Percentiles rank a stretch among this genome's conserved stretches.
Conservation (phyloP, 768 basidiomycete genomes). For the Amanita rimosa region DNA sequence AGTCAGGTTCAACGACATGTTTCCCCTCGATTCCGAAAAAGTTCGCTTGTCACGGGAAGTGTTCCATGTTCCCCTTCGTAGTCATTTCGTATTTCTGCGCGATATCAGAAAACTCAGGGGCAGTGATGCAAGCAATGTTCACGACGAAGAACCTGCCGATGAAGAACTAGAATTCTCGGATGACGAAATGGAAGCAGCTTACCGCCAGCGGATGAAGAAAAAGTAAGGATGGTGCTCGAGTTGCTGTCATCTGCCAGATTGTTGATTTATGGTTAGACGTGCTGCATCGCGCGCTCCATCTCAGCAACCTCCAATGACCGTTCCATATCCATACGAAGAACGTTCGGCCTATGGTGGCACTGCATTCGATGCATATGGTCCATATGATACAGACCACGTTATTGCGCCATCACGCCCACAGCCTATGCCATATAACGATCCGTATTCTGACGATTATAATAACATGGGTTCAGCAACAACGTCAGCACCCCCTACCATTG, state of each 20-base stretch:
- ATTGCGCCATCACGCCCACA: slow-evolving; percentile 48
- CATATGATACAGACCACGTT: slow-evolving; percentile 56
- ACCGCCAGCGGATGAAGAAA: slow-evolving; percentile 49
- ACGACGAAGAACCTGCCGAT: slow-evolving; percentile 89
- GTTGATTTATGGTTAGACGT: slow-evolving; percentile 29
- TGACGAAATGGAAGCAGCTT: slow-evolving; percentile 80
- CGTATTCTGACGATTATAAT: slow-evolving; percentile 44
- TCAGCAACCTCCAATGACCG: slow-evolving; percentile 40
- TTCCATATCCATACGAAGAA: slow-evolving; percentile 42
- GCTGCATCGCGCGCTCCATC: slow-evolving; percentile 44
- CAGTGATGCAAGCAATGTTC: slow-evolving; percentile 88
- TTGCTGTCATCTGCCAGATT: slow-evolving; percentile 6
- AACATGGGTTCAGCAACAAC: slow-evolving; percentile 17
- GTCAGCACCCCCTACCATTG: not conserved
- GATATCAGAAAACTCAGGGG: slow-evolving; percentile 66
- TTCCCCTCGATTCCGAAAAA: slow-evolving; percentile 47
- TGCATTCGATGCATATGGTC: slow-evolving; percentile 56
- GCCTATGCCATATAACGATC: slow-evolving; percentile 73
- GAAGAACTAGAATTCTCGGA: slow-evolving; percentile 93
- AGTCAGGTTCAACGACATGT: slow-evolving; percentile 62
- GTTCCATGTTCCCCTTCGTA: slow-evolving; percentile 73
- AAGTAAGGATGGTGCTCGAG: slow-evolving; percentile 28
- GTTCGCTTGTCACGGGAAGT: slow-evolving; percentile 50
- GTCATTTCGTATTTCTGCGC: slow-evolving; percentile 74
- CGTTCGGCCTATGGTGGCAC: slow-evolving; percentile 44